Evolutionary conservation across 768 basidiomycete species (phyloP).

Genomic region (Pleurotus salmoneostramineus): DNA sequence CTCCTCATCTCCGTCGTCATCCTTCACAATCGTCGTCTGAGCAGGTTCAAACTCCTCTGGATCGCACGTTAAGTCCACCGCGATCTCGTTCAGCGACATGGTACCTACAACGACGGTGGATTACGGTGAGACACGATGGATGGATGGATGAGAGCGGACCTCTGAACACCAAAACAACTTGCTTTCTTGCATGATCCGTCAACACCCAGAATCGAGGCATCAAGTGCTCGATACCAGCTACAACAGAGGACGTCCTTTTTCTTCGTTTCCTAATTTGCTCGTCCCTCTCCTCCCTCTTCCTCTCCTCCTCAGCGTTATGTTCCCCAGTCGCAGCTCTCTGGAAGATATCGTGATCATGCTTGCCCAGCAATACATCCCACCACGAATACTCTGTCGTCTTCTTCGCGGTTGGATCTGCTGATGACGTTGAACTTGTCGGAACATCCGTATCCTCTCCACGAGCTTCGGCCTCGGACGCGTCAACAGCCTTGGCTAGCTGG

Average conservation of each 20-base stretch:
- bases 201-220: slow-evolving; percentile 88
- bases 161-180: slow-evolving; percentile 74
- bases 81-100: slow-evolving; percentile 84
- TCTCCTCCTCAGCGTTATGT: background rate
- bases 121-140: background rate
- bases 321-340: slow-evolving; percentile 46
- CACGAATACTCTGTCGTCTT: slow-evolving; percentile 54
- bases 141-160: slow-evolving; percentile 28
- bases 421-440: slow-evolving; percentile 13
- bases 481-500: slow-evolving; percentile 60
- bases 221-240: slow-evolving; percentile 55
- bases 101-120: slow-evolving; percentile 43
- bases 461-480: slow-evolving; percentile 68
- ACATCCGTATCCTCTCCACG: slow-evolving; percentile 33
- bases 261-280: background rate
- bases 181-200: slow-evolving; percentile 70
- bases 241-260: slow-evolving; percentile 54
- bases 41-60: slow-evolving; percentile 63
- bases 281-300: no score
- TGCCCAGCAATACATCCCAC: slow-evolving; percentile 81
- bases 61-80: slow-evolving; percentile 82
- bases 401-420: slow-evolving; percentile 6
- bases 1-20: slow-evolving; percentile 19
- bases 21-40: slow-evolving; percentile 23
- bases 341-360: slow-evolving; percentile 82